Evolutionary conservation across 768 basidiomycete species (phyloP).

Genomic region (Clavaria fumosa): DNA sequence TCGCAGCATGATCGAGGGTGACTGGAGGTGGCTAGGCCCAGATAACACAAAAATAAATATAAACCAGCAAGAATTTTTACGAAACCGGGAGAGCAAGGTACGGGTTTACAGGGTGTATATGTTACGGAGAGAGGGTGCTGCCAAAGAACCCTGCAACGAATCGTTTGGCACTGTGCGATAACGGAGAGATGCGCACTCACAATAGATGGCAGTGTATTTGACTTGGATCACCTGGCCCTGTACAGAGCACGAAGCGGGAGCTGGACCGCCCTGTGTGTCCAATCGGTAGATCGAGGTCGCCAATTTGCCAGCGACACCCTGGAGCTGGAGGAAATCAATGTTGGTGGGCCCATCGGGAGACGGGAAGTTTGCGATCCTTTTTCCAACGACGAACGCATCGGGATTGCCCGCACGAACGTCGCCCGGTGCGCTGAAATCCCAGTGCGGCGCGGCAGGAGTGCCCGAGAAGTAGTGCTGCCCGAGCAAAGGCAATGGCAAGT

Average conservation of each 20-base stretch:
- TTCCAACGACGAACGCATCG: slow-evolving; percentile 32
- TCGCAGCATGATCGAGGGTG: no score
- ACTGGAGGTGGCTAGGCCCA: no score
- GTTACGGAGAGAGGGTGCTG: neutral
- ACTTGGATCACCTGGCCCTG: neutral
- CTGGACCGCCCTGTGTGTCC: slow-evolving; percentile 36
- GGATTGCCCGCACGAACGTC: slow-evolving; percentile 23
- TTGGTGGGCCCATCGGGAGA: slow-evolving; percentile 28
- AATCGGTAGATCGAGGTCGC: slow-evolving; percentile 37
- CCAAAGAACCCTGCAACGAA: neutral
- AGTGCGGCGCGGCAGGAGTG: slow-evolving; percentile 30
- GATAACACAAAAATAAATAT: neutral
- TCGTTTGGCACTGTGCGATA: neutral
- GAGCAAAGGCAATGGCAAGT: slow-evolving; percentile 15
- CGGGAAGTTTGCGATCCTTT: slow-evolving; percentile 25
- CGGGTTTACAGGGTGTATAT: neutral
- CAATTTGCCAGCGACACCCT: slow-evolving; percentile 29
- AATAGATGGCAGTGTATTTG: neutral
- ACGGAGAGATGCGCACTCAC: neutral
- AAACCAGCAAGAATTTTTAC: neutral
- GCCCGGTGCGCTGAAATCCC: slow-evolving; percentile 37
- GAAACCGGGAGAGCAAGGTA: no score
- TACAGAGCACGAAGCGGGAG: slow-evolving; percentile 22
- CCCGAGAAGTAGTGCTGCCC: slow-evolving; percentile 45
- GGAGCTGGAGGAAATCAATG: slow-evolving; percentile 42